A percentile compares a stretch with the other conserved stretches of the same genome.
phyloP scores from a whole-genome alignment of 257 asterid genomes.

The Fraxinus americana region DNA sequence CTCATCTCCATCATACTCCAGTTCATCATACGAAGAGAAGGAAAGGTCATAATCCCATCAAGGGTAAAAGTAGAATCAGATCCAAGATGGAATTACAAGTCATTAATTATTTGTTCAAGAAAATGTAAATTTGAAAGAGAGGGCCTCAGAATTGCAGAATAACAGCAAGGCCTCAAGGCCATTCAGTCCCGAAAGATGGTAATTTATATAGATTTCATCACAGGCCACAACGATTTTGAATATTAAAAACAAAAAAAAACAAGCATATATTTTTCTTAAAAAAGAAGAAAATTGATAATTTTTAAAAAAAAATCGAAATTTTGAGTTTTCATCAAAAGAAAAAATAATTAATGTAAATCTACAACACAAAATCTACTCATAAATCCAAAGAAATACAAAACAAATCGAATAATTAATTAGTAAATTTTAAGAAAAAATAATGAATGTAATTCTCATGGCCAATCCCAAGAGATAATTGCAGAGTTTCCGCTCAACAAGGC shows the following conservation, averaged over 20 bases:
- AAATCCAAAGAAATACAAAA: too few relatives aligned
- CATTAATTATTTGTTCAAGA: too few relatives aligned
- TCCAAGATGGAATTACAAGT: too few relatives aligned
- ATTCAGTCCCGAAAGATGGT: constrained; percentile 93
- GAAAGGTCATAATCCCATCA: too few relatives aligned
- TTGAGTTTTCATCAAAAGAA: too few relatives aligned
- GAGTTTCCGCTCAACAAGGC: constrained; percentile 66
- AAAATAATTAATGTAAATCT: too few relatives aligned
- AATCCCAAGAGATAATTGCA: constrained; percentile 63
- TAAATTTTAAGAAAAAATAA: not conserved
- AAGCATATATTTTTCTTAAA: not conserved
- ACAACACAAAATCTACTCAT: too few relatives aligned
- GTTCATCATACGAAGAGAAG: too few relatives aligned
- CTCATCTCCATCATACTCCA: too few relatives aligned
- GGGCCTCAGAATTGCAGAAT: constrained; percentile 89
- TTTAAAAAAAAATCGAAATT: too few relatives aligned
- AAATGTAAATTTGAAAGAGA: not conserved
- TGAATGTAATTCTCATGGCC: constrained; percentile 69
- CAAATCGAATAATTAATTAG: not conserved
- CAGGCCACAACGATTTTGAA: constrained; percentile 29
- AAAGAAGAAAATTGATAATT: too few relatives aligned
- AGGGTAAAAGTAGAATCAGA: too few relatives aligned
- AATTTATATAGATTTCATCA: constrained; percentile 44
- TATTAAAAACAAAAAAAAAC: not conserved
- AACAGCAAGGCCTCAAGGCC: constrained; percentile 51